Base-by-base conservation (phyloP, 2,329 filamentous ascomycete genomes). In the Xylariales sp. region DNA sequence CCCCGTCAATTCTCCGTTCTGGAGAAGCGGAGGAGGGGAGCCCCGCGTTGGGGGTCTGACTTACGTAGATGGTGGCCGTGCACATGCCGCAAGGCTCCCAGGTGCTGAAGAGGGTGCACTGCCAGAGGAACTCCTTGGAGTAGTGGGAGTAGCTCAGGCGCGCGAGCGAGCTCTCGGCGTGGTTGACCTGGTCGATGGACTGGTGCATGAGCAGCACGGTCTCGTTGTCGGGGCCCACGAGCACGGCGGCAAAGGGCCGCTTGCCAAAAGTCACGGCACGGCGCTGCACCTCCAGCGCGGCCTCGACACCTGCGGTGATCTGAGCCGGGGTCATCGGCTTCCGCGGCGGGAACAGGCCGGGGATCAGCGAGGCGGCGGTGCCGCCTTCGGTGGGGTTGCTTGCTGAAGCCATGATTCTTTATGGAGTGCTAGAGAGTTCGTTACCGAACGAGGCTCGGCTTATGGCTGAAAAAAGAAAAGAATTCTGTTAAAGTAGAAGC, bases 11-110 rank as follows among this genome's bases (percentile, higher is more conserved):
- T 17, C 11, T 4, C 20, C 6, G 11, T 16, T 30, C 10, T 13
- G n/a, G 17, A 21, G 31, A 25, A 8, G 23, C 8, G 8, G 8
- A 30, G 24, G 15, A 29, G 23, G 20, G 11, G 14, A 18, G 27
- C 13, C n/a, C n/a, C n/a, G n/a, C n/a, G 18, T 24, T 17, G 18
- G 16, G 8, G 6, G 32, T 20, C 37, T 17, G n/a, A 43, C 50
- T 33, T 28, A 53, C 47, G 41, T 52, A 54, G 5, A 51, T 42
- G 12, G 50, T 53, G 15, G 46, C 49, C 38, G 59, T 57, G 47
- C 70, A 76, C 71, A 76, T 75, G 15, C 68, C 70, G 42, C 72
- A 76, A 2, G 72, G 72, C 51, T 76, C 72, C 71, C 72, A 75
- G 10, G 71, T 75, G 16, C 64, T 68, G 32, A 73, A 66, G 27